phyloP scores from a whole-genome alignment of 495 filamentous ascomycete genomes.

The Aspergillus nanangensis region DNA sequence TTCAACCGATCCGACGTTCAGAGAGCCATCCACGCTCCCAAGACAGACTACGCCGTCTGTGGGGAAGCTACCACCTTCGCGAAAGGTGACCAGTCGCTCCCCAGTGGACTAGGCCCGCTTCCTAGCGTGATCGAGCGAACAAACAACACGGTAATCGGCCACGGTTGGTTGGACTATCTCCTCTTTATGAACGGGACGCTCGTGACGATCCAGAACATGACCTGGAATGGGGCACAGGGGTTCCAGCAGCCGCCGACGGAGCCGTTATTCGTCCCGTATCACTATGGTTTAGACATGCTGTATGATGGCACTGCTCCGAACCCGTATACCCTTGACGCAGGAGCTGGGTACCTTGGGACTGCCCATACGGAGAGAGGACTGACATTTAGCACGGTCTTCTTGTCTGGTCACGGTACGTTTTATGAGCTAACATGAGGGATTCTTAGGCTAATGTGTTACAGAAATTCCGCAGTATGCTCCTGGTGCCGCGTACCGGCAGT shows the following conservation, averaged over 20 bases:
- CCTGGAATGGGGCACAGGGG: slow-evolving; percentile 68
- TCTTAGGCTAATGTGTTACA: slow-evolving; percentile 4
- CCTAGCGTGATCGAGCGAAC: slow-evolving; percentile 70
- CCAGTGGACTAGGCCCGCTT: slow-evolving; percentile 50
- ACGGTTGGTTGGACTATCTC: slow-evolving; percentile 55
- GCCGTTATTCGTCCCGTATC: slow-evolving; percentile 64
- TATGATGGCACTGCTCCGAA: no score
- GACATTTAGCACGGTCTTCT: slow-evolving; percentile 55
- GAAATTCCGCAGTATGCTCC: slow-evolving; percentile 58
- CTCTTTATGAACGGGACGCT: slow-evolving; percentile 65
- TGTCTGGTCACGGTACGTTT: slow-evolving; percentile 56
- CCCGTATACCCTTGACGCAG: no score
- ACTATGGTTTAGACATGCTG: no score
- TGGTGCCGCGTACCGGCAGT: slow-evolving; percentile 57
- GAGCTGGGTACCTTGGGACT: slow-evolving; percentile 57
- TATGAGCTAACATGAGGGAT: not conserved
- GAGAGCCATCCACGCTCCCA: slow-evolving; percentile 64
- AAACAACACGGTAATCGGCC: slow-evolving; percentile 63
- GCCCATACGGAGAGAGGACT: slow-evolving; percentile 63
- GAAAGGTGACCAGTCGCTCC: slow-evolving; percentile 42
- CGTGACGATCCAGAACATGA: slow-evolving; percentile 79
- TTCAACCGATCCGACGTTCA: slow-evolving; percentile 79
- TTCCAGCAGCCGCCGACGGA: slow-evolving; percentile 56
- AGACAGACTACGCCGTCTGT: slow-evolving; percentile 60
- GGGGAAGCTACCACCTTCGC: slow-evolving; percentile 29